Base-by-base conservation (phyloP, 257 asterid genomes). In the Dorcoceras hygrometricum region DNA sequence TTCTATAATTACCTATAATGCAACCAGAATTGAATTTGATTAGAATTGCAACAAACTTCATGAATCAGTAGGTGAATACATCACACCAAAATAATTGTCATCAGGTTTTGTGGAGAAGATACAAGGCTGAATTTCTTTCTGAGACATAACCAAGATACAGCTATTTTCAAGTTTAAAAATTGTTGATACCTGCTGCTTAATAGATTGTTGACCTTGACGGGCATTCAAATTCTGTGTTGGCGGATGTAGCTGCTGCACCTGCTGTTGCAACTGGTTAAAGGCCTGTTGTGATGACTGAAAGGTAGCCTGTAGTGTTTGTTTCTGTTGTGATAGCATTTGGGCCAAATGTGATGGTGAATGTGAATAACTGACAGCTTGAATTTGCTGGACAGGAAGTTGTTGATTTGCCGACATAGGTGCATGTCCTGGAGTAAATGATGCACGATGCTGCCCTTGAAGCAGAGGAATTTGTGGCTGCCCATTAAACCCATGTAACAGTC, bases 271-370 rank as follows among this genome's bases (percentile, higher is more conserved):
- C 84, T 92, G 96, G 75, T 88, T 82, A 59, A 92, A 76, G 50
- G 96, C 80, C 76, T 87, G 93, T 69, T 86, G 96, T 5, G 97
- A 92, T 22, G 97, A 87, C 66, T 92, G 98, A 73, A 87, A 86
- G 43, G 95, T 87, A 43, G 96, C 98, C 83, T 92, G 97, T 50
- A 92, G 87, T 70, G 83, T 83, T 77, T 89, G 96, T 63, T 88
- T 92, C 79, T 92, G 98, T 73, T 92, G 97, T 24, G 95, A 83
- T 74, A 92, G 79, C 95, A 86, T 79, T 78, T 89, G 98, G 59
- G 97, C 98, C 84, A 91, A 76, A 66, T 78, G 95, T 48, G 96
- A 91, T 57, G 90, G 7, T 29, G 34, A n/a, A n/a, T n/a, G 92
- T 29, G 96, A 76, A 65, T 73, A 95, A 73, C 56, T 67, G 24